Evolutionary conservation across 768 basidiomycete genomes (phyloP).

Genomic region (Mycena capillaripes): DNA sequence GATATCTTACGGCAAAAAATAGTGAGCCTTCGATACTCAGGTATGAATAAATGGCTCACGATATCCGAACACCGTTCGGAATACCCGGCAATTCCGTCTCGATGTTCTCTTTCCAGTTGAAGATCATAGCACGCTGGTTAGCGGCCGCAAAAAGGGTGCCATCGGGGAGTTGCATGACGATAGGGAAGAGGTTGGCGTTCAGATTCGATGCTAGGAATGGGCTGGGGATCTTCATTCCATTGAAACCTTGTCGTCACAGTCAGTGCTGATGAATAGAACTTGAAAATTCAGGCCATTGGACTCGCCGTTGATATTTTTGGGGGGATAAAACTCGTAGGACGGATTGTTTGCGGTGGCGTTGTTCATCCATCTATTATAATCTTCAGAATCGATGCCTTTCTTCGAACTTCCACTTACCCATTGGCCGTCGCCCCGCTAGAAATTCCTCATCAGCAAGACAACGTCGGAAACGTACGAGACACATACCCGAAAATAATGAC

Average conservation of each 20-base stretch:
- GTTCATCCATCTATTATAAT: slow-evolving; percentile 50
- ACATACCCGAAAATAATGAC: slow-evolving; percentile 34
- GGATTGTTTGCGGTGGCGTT: slow-evolving; percentile 59
- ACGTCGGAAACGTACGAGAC: slow-evolving; percentile 12
- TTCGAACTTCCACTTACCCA: too few relatives aligned
- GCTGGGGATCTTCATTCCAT: too few relatives aligned
- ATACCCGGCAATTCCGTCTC: too few relatives aligned
- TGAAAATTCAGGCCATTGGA: slow-evolving; percentile 38
- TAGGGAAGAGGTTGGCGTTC: too few relatives aligned
- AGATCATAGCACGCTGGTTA: too few relatives aligned
- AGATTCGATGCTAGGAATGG: too few relatives aligned
- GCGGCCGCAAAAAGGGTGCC: slow-evolving; percentile 56
- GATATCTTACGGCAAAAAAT: slow-evolving; percentile 43
- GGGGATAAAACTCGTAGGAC: slow-evolving; percentile 59
- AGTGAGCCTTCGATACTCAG: slow-evolving; percentile 24
- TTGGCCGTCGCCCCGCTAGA: too few relatives aligned
- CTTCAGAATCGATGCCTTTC: slow-evolving; percentile 38
- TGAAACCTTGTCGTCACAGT: slow-evolving; percentile 26
- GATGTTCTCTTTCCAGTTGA: too few relatives aligned
- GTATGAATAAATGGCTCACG: too few relatives aligned
- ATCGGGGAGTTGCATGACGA: slow-evolving; percentile 54
- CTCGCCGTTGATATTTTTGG: slow-evolving; percentile 53
- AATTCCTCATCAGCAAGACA: too few relatives aligned
- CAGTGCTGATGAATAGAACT: slow-evolving; percentile 5
- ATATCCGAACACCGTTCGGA: too few relatives aligned